A percentile compares a stretch with the other conserved stretches of the same genome.
These are phyloP conservation scores for Pyracantha coccinea DNA, from an alignment of 331 rosid genomes.

Conservation along the genomic window DNA sequence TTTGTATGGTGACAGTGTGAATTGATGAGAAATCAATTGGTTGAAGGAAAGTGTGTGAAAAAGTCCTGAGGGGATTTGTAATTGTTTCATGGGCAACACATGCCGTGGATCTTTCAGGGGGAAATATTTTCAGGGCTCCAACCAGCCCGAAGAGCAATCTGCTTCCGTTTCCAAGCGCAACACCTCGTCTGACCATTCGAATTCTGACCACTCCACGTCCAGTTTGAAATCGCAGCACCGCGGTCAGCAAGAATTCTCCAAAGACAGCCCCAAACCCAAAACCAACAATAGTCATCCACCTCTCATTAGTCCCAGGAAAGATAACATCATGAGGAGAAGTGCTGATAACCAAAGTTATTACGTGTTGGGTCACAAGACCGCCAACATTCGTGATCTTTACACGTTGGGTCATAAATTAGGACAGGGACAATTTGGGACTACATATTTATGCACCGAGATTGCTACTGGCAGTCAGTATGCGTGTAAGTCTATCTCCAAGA, in stretches of 20 bases:
- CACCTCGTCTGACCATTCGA: slow-evolving; percentile 39
- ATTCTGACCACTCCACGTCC: slow-evolving; percentile 37
- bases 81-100: slow-evolving; percentile 98
- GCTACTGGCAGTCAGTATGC: slow-evolving; percentile 68
- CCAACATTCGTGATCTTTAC: slow-evolving; percentile 84
- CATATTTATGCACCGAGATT: slow-evolving; percentile 72
- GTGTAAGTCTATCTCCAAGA: slow-evolving; percentile 93
- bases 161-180: slow-evolving; percentile 33
- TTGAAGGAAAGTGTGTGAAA: slow-evolving; percentile 36
- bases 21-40: slow-evolving; percentile 46
- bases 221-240: slow-evolving; percentile 35
- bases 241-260: slow-evolving; percentile 28
- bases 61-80: slow-evolving; percentile 18
- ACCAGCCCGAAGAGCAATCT: slow-evolving; percentile 59
- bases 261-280: slow-evolving; percentile 9
- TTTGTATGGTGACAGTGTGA: neutral
- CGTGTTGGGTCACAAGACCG: slow-evolving; percentile 90
- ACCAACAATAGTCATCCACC: slow-evolving; percentile 5
- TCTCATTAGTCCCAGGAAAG: slow-evolving; percentile 41
- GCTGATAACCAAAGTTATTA: slow-evolving; percentile 66
- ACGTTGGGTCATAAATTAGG: slow-evolving; percentile 89
- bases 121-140: slow-evolving; percentile 61
- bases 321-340: slow-evolving; percentile 61
- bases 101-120: slow-evolving; percentile 98
- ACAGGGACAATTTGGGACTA: slow-evolving; percentile 96